Conservation (phyloP, 2,329 filamentous ascomycete species). For the Ceratocystis variospora region DNA sequence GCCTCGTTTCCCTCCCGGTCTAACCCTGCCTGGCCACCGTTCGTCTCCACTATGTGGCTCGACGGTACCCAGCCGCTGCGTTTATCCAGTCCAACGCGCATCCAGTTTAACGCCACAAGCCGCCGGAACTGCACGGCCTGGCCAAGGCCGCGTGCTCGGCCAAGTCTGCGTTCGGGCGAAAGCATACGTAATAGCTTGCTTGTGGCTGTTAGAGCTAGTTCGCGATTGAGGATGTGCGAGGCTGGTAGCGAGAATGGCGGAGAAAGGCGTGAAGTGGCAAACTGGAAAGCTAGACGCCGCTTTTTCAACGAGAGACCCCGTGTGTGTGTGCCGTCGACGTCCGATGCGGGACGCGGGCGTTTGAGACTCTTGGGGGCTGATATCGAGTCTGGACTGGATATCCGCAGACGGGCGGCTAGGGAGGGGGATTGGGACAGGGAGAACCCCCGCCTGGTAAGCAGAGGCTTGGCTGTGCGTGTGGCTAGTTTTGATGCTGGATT, state of each 20-base stretch:
- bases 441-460: not conserved
- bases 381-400: not conserved
- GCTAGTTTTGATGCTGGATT: not conserved
- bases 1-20: not conserved
- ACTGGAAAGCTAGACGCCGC: conserved; percentile 45
- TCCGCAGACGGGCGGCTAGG: not conserved
- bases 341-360: conserved; percentile 38
- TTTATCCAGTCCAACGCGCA: not conserved
- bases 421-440: not conserved
- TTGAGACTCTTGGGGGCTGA: conserved; percentile 27
- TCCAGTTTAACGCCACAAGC: conserved; percentile 1
- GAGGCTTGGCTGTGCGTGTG: not conserved
- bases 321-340: conserved; percentile 46
- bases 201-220: conserved; percentile 33
- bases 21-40: not conserved
- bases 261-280: conserved; percentile 58
- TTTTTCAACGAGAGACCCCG: conserved; percentile 47
- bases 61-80: not conserved
- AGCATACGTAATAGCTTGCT: conserved; percentile 37
- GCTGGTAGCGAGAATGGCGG: conserved; percentile 55
- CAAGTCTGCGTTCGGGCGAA: conserved; percentile 29
- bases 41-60: not conserved
- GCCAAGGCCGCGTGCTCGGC: conserved; percentile 27
- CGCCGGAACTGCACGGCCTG: conserved; percentile 2
- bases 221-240: conserved; percentile 53